Base-by-base conservation (phyloP, 2,329 filamentous ascomycete genomes). In the Hymenotorrendiella dingleyae region DNA sequence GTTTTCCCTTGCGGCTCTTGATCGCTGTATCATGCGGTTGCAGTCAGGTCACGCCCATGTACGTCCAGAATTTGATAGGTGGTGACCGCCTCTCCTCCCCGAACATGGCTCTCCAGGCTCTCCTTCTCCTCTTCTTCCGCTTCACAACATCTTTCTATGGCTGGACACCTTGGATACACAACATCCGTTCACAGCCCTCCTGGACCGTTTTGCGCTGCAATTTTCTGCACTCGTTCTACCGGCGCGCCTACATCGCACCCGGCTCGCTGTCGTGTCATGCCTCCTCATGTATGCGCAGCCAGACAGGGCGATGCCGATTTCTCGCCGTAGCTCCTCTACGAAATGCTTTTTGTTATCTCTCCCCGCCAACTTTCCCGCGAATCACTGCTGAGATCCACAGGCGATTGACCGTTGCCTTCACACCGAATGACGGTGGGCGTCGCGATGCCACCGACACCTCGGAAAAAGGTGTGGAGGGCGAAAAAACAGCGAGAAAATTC, bases 221-320 rank as follows among this genome's bases (percentile, higher is more conserved):
- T 36, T 20, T 22, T 10, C 16, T 6, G 11, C 12, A n/a, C 33
- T 14, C 8, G 17, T 14, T 35, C 19, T n/a, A n/a, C n/a, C n/a
- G n/a, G n/a, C 32, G 6, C 7, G 29, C 32, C 19, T 35, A 9
- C 7, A 4, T 21, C 36, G 4, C 24, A 26, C 22, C 10, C 10
- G 19, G 9, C 26, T 14, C 6, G 28, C 21, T 39, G 38, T 38
- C 43, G 16, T 32, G 30, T 32, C 33, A 33, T 37, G 33, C 20
- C 20, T 41, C 20, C 12, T 19, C 4, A 24, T 35, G 40, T 27
- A 39, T 38, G 24, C 20, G 17, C 17, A n/a, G n/a, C n/a, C n/a
- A n/a, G n/a, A n/a, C n/a, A n/a, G n/a, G n/a, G n/a, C n/a, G n/a
- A 27, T 37, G 42, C 48, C 48, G 48, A 46, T 40, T 45, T 45